A percentile compares a stretch with the other conserved stretches of the same genome.
Conservation (phyloP, 768 basidiomycete genomes). For the Sutorius australiensis region DNA sequence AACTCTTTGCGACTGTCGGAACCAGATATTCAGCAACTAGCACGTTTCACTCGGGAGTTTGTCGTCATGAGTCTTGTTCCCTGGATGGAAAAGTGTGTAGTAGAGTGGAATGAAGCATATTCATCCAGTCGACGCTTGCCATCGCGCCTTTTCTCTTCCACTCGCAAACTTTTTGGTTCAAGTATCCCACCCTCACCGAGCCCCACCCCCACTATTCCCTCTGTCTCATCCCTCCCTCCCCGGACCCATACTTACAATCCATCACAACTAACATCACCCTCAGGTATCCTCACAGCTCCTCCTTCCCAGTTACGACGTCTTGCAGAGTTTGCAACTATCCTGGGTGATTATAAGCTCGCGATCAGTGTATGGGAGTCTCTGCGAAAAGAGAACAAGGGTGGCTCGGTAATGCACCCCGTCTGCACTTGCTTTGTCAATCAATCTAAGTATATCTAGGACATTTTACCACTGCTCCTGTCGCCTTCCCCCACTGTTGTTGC, state of each 20-base stretch:
- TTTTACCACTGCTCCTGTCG: slow-evolving; percentile 68
- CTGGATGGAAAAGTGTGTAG: slow-evolving; percentile 93
- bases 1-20: slow-evolving; percentile 54
- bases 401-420: slow-evolving; percentile 53
- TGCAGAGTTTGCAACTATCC: slow-evolving; percentile 91
- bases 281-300: slow-evolving; percentile 29
- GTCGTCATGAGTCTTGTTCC: slow-evolving; percentile 86
- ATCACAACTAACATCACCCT: slow-evolving; percentile 27
- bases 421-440: not conserved
- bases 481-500: slow-evolving; percentile 59
- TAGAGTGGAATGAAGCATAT: slow-evolving; percentile 93
- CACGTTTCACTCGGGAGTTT: slow-evolving; percentile 82
- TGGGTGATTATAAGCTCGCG: slow-evolving; percentile 88
- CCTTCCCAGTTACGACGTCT: slow-evolving; percentile 79
- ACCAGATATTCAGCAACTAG: slow-evolving; percentile 69
- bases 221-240: slow-evolving; percentile 31
- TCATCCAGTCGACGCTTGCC: slow-evolving; percentile 75
- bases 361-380: slow-evolving; percentile 79
- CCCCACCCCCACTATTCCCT: slow-evolving; percentile 35
- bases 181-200: slow-evolving; percentile 47
- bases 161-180: slow-evolving; percentile 77
- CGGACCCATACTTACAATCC: slow-evolving; percentile 39
- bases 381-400: slow-evolving; percentile 83
- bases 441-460: slow-evolving; percentile 53
- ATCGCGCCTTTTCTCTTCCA: slow-evolving; percentile 82